A percentile compares a stretch with the other conserved stretches of the same genome.
Evolutionary conservation across 108 stramenopile genomes (phyloP).

Genomic region (Discostella pseudostelligera): DNA sequence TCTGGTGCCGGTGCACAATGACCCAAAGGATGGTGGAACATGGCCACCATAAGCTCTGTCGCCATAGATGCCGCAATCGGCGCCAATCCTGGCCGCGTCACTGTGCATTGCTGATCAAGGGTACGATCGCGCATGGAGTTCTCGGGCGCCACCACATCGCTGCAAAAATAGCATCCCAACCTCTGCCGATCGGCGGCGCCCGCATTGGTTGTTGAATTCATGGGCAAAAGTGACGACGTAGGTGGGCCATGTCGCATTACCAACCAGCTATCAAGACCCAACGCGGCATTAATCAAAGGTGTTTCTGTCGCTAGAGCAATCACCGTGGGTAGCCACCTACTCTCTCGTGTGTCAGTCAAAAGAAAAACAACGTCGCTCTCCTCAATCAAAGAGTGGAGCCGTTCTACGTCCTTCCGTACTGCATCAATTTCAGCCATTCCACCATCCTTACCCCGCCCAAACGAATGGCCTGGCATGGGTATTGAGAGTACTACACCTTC

Average conservation of each 20-base stretch:
- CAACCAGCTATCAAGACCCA: constrained; percentile 96
- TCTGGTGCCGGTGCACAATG: constrained; percentile 60
- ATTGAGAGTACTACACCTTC: constrained; percentile 83
- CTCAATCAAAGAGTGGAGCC: constrained; percentile 69
- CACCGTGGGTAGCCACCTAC: constrained; percentile 98
- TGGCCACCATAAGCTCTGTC: constrained; percentile 91
- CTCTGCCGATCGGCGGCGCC: constrained; percentile 23
- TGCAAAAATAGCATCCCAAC: constrained; percentile 99
- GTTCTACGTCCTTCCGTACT: constrained; percentile 61
- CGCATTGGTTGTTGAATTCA: constrained; percentile 14
- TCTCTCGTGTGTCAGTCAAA: constrained; percentile 97
- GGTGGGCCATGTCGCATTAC: constrained; percentile 94
- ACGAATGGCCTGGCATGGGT: constrained; percentile 98
- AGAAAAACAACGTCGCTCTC: constrained; percentile 91
- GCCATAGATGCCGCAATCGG: constrained; percentile 94
- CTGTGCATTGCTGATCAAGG: constrained; percentile 99
- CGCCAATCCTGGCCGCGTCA: constrained; percentile 97
- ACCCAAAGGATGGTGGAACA: constrained; percentile 87
- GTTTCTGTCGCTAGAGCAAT: constrained; percentile 89
- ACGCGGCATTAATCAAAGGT: constrained; percentile 90
- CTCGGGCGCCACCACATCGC: constrained; percentile 95
- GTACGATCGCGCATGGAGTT: constrained; percentile 95
- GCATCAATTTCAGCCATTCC: constrained; percentile 51
- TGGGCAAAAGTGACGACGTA: constrained; percentile 22
- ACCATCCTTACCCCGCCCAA: constrained; percentile 46